phyloP scores from a whole-genome alignment of 805 yeast species.

The Metschnikowia picachoensis region DNA sequence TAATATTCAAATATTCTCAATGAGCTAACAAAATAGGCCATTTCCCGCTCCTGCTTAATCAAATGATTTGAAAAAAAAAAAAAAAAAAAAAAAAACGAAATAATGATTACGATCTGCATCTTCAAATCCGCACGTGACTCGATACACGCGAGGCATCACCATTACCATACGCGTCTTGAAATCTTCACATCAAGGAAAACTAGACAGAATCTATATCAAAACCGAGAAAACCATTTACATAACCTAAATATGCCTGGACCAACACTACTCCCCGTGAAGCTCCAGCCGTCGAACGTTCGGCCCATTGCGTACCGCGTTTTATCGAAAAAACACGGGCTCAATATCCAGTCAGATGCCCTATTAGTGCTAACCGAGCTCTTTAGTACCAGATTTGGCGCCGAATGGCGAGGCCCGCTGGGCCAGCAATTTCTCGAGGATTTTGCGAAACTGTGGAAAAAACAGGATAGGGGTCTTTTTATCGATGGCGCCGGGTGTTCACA shows the following conservation, averaged over 20 bases:
- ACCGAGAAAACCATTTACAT: too few relatives aligned
- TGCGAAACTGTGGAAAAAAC: conserved; percentile 82
- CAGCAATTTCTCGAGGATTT: conserved; percentile 69
- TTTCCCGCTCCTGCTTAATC: too few relatives aligned
- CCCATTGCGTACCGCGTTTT: conserved; percentile 89
- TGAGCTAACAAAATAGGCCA: too few relatives aligned
- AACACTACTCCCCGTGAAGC: conserved; percentile 60
- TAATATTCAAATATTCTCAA: too few relatives aligned
- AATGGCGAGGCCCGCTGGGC: conserved; percentile 72
- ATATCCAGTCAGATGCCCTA: conserved; percentile 82
- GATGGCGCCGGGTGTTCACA: conserved; percentile 68
- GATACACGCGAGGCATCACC: too few relatives aligned
- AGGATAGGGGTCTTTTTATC: conserved; percentile 80
- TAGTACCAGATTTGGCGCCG: conserved; percentile 74
- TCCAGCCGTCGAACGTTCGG: conserved; percentile 78
- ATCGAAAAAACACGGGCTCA: conserved; percentile 89
- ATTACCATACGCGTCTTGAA: too few relatives aligned
- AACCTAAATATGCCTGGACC: conserved; percentile 9
- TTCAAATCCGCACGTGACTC: too few relatives aligned
- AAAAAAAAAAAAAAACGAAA: too few relatives aligned
- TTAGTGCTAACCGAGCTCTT: conserved; percentile 67
- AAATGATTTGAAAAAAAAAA: too few relatives aligned
- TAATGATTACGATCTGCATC: too few relatives aligned
- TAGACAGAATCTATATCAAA: too few relatives aligned
- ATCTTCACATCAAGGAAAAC: too few relatives aligned